Evolutionary conservation across 495 filamentous ascomycete genomes (phyloP), one percentile per base, ranked within the genome.

Genomic region (Trichocladium antarcticum): DNA sequence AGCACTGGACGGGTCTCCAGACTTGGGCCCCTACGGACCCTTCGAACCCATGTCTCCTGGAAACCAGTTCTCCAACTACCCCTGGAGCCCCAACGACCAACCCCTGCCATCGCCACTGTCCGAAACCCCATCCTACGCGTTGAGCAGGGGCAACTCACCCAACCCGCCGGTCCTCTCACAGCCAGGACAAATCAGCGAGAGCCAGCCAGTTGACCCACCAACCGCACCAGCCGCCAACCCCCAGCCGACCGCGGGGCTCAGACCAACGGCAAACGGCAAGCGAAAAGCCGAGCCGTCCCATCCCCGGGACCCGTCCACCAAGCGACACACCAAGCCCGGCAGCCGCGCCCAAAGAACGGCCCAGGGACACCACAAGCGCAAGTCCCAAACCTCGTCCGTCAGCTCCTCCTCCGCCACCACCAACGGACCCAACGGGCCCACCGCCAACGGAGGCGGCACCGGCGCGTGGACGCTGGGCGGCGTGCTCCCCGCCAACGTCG

Each of bases 401-500:
- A 31, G 16, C 8, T 11, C 24, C 11, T 6, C 22, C 16, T 16
- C 3, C 8, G 1, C 6, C 7, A 5, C 37, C 16, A 20, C 27
- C 36, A 34, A 11, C 17, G 16, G 14, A 1, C 22, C 39, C 24
- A 43, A 50, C n/a, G 6, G 29, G 19, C 21, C 42, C 14, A 37
- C 47, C 11, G 22, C 47, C 7, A 12, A 8, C 37, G 6, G 17
- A 29, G 27, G 5, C 14, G 15, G 19, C 5, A 39, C 39, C 14
- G 4, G 8, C 3, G 8, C 24, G 8, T 27, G 24, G 0, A 28
- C 42, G 0, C 45, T 46, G 0, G 40, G 47, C 41, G 52, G 52
- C 16, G 48, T 47, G 14, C 40, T 47, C 0, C 52, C 50, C 1
- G 43, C 49, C 21, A 37, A 51, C 32, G 47, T 57, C 22, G 55